Evolutionary conservation across 371 early-diverging fungal species (phyloP).

Genomic region (Chytridiales sp.): DNA sequence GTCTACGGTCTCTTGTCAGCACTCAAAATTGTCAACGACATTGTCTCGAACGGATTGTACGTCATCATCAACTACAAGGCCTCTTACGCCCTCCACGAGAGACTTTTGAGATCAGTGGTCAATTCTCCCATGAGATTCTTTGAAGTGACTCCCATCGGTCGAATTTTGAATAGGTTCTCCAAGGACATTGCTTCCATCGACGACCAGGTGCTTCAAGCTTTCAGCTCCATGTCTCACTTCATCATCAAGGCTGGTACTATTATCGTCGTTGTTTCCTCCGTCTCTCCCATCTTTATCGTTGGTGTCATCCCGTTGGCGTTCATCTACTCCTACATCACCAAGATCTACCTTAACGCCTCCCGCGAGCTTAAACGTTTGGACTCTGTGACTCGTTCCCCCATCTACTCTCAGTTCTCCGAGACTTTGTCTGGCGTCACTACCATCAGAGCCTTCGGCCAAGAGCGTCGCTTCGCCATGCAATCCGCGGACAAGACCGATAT

Average conservation of each 20-base stretch:
- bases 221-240: slow-evolving; percentile 22
- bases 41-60: no score
- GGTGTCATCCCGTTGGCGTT: slow-evolving; percentile 22
- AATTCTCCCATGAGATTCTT: slow-evolving; percentile 67
- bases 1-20: no score
- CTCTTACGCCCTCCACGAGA: slow-evolving; percentile 25
- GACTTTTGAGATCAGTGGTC: slow-evolving; percentile 25
- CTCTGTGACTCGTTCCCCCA: slow-evolving; percentile 71
- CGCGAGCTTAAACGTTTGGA: slow-evolving; percentile 82
- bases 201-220: slow-evolving; percentile 24
- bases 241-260: slow-evolving; percentile 23
- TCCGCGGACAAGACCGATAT: slow-evolving; percentile 38
- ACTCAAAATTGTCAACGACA: no score
- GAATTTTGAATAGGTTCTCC: slow-evolving; percentile 80
- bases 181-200: slow-evolving; percentile 44
- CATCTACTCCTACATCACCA: slow-evolving; percentile 27
- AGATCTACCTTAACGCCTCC: slow-evolving; percentile 64
- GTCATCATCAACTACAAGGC: no score
- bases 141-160: slow-evolving; percentile 78
- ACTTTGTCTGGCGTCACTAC: slow-evolving; percentile 51
- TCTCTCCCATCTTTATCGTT: slow-evolving; percentile 52
- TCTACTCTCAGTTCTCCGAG: slow-evolving; percentile 79
- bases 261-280: slow-evolving; percentile 32
- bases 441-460: slow-evolving; percentile 39
- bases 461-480: slow-evolving; percentile 26